These are phyloP conservation scores for Hortaea sp. DNA, from an alignment of 2,329 filamentous ascomycete genomes.

Conservation along the genomic window DNA sequence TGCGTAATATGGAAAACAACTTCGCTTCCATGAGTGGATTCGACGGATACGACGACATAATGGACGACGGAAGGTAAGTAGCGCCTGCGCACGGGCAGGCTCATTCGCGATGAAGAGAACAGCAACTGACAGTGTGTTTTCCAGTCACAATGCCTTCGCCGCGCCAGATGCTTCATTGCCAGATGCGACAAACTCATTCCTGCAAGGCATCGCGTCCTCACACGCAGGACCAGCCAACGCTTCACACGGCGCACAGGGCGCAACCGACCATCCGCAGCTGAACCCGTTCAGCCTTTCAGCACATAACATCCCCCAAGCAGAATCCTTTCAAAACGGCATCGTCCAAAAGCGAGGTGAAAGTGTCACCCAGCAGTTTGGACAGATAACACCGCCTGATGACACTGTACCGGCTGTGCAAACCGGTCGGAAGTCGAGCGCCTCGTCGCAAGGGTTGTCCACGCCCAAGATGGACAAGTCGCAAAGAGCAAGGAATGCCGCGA, in stretches of 20 bases:
- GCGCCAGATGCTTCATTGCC: too few relatives aligned
- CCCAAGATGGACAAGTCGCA: constrained; percentile 14
- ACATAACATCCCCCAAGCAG: background rate
- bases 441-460: background rate
- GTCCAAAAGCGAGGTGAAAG: constrained; percentile 9
- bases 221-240: too few relatives aligned
- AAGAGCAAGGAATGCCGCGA: constrained; percentile 22
- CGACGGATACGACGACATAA: background rate
- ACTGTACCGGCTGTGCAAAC: background rate
- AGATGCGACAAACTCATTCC: too few relatives aligned
- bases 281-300: too few relatives aligned
- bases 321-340: constrained; percentile 10
- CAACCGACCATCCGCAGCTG: too few relatives aligned
- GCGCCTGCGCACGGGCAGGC: too few relatives aligned
- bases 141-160: too few relatives aligned
- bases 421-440: background rate
- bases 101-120: too few relatives aligned
- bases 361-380: constrained; percentile 21
- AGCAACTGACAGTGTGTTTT: too few relatives aligned
- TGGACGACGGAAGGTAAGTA: too few relatives aligned
- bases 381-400: constrained; percentile 27
- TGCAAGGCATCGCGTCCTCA: too few relatives aligned
- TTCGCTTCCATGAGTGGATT: constrained; percentile 9
- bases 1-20: constrained; percentile 12
- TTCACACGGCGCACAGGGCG: too few relatives aligned